Evolutionary conservation across 2,329 filamentous ascomycete genomes (phyloP), one percentile per base, ranked within the genome.

Genomic region (Talaromyces albobiverticillius): DNA sequence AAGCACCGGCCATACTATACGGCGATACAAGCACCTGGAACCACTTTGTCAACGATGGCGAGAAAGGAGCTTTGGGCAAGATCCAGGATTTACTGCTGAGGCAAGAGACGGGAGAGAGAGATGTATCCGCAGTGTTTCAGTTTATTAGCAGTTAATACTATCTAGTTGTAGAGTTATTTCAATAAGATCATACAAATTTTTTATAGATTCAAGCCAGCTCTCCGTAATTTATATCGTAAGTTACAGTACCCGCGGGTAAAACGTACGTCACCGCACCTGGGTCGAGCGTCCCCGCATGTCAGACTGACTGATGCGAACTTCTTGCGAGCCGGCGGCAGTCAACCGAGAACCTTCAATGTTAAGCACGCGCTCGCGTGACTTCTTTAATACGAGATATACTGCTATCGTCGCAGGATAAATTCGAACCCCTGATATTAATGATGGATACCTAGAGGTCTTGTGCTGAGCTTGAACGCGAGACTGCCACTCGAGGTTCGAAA

Each of bases 21-120:
- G 94, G 94, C 50, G 94, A 99, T 67, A 97, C 94, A 20, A 97
- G 91, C 73, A 93, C 90, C n/a, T 99, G 94, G 94, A 99, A 99
- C 66, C 94, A 99, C 71, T 95, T 96, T 73, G 83, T 88, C 41
- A 96, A 96, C 64, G 83, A 86, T 58, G 83, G 83, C 3, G 81
- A 81, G 60, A 74, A 76, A 5, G 83, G 84, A 0, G 86, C 84
- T 0, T 73, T 99, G 66, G 82, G 84, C 59, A 81, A 82, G 56
- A 99, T 99, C 56, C 93, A 99, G 71, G 94, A 99, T 76, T 73
- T 96, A 67, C 68, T 99, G 66, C 76, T 99, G 46, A 82, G 93
- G 60, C 94, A 97, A 71, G 94, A 99, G 74, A 83, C 82, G 55
- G 82, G 79, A 3, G 86, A 93, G 70, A 76, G 79, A 22, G 89